Conservation (phyloP, 352 stramenopile species). For the Phytophthora pini region DNA sequence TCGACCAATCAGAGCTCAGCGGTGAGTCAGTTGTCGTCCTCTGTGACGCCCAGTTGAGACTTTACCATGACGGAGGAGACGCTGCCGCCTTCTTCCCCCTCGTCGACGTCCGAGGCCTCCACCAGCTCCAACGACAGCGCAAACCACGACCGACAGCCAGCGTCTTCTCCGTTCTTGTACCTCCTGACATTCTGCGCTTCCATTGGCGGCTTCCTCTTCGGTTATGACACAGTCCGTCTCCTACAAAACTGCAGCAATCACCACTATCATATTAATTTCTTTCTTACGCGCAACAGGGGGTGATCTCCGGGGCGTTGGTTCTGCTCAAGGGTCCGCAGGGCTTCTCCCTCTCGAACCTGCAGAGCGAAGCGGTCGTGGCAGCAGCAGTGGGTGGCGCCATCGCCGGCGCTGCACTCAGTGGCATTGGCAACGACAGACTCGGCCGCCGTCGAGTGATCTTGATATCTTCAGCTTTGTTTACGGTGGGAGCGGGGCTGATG, state of each 20-base stretch:
- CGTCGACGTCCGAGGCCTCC: conserved; percentile 6
- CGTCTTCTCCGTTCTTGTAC: conserved; percentile 49
- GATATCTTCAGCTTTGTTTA: conserved; percentile 67
- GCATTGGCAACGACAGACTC: conserved; percentile 62
- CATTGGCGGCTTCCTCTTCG: conserved; percentile 85
- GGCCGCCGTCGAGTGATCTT: conserved; percentile 74
- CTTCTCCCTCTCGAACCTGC: conserved; percentile 59
- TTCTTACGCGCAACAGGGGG: conserved; percentile 42
- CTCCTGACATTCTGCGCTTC: conserved; percentile 74
- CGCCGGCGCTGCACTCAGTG: conserved; percentile 60
- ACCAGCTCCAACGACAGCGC: conserved; percentile 1
- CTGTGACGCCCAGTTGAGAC: conserved; percentile 22
- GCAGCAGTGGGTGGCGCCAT: conserved; percentile 81
- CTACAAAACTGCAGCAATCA: not conserved
- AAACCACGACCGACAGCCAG: not conserved
- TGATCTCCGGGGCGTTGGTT: conserved; percentile 81
- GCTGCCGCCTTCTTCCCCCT: not conserved
- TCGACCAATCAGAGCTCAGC: conserved; percentile 23
- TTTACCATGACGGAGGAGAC: conserved; percentile 14
- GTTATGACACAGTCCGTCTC: conserved; percentile 78
- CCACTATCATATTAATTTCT: conserved; percentile 4
- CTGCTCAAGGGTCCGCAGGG: conserved; percentile 69
- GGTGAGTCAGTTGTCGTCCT: conserved; percentile 28
- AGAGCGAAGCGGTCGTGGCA: conserved; percentile 76
- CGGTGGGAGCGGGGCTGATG: conserved; percentile 68